Conservation (phyloP, 1,139 yeast species). For the Scheffersomyces quercinus region DNA sequence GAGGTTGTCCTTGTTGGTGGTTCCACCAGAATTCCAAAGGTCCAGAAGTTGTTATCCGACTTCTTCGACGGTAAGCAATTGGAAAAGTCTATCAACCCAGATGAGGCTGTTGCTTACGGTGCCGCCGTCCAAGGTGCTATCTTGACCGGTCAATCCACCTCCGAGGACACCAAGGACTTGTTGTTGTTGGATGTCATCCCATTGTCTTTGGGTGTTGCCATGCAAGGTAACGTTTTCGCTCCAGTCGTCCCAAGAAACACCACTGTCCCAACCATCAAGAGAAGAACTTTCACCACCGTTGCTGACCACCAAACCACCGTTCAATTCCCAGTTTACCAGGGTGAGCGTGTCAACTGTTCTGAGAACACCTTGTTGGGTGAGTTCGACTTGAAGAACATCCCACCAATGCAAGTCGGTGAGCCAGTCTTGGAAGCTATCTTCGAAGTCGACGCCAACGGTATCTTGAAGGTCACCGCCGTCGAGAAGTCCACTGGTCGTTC, state of each 20-base stretch:
- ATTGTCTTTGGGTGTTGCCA: constrained; percentile 98
- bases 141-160: constrained; percentile 96
- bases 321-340: constrained; percentile 99
- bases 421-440: constrained; percentile 99
- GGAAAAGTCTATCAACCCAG: constrained; percentile 97
- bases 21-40: constrained; percentile 99
- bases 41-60: constrained; percentile 95
- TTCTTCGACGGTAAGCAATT: constrained; percentile 98
- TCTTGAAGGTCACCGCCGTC: constrained; percentile 98
- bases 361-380: constrained; percentile 99
- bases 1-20: constrained; percentile 99
- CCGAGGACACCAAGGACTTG: constrained; percentile 96
- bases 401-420: constrained; percentile 99
- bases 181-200: constrained; percentile 98
- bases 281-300: constrained; percentile 99
- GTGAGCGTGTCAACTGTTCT: constrained; percentile 99
- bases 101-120: constrained; percentile 98
- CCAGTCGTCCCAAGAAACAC: constrained; percentile 99
- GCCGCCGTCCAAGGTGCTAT: constrained; percentile 99
- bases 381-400: constrained; percentile 98
- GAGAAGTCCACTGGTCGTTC: constrained; percentile 99
- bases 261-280: constrained; percentile 99
- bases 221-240: constrained; percentile 99
- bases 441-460: constrained; percentile 99
- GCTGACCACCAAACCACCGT: constrained; percentile 99